phyloP scores from a whole-genome alignment of 148 eudicot species.

The Bassia scoparia region DNA sequence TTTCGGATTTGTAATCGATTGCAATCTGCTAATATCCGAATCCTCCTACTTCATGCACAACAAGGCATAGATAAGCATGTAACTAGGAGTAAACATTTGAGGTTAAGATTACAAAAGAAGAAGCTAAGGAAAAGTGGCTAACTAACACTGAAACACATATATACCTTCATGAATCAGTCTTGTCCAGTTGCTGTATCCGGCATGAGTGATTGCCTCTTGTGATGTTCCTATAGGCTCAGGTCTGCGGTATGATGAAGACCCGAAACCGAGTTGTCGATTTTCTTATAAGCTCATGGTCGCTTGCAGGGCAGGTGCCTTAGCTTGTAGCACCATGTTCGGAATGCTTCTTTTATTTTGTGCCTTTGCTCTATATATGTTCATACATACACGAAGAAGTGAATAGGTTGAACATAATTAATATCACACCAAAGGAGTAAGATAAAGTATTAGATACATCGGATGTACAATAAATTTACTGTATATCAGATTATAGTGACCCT shows the following conservation, averaged over 20 bases:
- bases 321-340: slow-evolving; percentile 44
- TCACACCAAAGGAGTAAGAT: not conserved
- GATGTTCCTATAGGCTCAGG: slow-evolving; percentile 44
- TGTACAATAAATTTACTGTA: no score
- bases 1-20: slow-evolving; percentile 63
- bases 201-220: slow-evolving; percentile 43
- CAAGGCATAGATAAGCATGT: no score
- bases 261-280: slow-evolving; percentile 58
- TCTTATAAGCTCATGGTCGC: slow-evolving; percentile 62
- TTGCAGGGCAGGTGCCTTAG: slow-evolving; percentile 55
- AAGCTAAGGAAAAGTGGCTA: no score
- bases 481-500: no score
- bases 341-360: slow-evolving; percentile 44
- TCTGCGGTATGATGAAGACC: slow-evolving; percentile 70
- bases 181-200: slow-evolving; percentile 63
- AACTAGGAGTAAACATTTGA: no score
- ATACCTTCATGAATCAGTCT: slow-evolving; percentile 71
- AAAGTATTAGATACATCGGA: not conserved
- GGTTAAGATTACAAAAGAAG: no score
- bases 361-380: slow-evolving; percentile 42
- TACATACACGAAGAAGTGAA: slow-evolving; percentile 1
- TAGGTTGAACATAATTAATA: not conserved
- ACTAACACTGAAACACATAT: no score
- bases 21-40: slow-evolving; percentile 56
- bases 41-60: slow-evolving; percentile 34